phyloP scores from a whole-genome alignment of 2,329 filamentous ascomycete species.

The Emydomyces testavorans region DNA sequence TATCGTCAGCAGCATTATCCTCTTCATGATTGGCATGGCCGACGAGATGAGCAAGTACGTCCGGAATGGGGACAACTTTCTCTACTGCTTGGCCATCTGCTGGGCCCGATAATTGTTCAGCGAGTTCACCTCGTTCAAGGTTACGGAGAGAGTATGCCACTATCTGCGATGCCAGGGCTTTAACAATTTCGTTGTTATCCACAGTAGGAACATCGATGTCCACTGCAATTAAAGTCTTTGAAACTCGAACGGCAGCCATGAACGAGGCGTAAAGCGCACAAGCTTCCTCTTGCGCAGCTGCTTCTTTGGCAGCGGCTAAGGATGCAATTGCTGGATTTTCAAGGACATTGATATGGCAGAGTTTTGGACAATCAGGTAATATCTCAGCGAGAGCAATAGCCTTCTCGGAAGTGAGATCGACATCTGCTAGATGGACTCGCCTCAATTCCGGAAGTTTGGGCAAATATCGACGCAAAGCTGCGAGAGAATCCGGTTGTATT shows the following conservation, averaged over 20 bases:
- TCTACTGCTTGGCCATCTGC: constrained; percentile 34
- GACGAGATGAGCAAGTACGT: constrained; percentile 77
- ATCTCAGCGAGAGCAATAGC: constrained; percentile 85
- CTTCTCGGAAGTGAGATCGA: constrained; percentile 73
- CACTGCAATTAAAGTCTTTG: constrained; percentile 70
- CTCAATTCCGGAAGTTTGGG: constrained; percentile 68
- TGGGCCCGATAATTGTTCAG: constrained; percentile 42
- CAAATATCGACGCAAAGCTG: constrained; percentile 67
- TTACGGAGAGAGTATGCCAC: constrained; percentile 89
- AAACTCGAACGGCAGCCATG: constrained; percentile 75
- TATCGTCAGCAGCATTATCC: constrained; percentile 43
- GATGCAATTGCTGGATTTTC: constrained; percentile 56
- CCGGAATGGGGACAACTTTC: constrained; percentile 56
- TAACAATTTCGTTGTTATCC: constrained; percentile 79
- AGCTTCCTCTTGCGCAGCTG: constrained; percentile 78
- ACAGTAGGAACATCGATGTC: constrained; percentile 79
- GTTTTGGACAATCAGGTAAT: constrained; percentile 64
- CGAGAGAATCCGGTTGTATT: constrained; percentile 59
- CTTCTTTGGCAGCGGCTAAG: constrained; percentile 65
- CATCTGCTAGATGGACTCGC: constrained; percentile 75
- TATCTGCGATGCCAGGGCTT: constrained; percentile 85
- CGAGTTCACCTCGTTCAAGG: constrained; percentile 65
- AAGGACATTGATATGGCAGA: constrained; percentile 78
- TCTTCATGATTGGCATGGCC: constrained; percentile 51
- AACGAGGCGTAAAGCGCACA: constrained; percentile 87